A percentile compares a stretch with the other conserved stretches of the same genome.
These are phyloP conservation scores for Mollisiaceae sp. DNA, from an alignment of 2,329 filamentous ascomycete genomes.

Conservation along the genomic window DNA sequence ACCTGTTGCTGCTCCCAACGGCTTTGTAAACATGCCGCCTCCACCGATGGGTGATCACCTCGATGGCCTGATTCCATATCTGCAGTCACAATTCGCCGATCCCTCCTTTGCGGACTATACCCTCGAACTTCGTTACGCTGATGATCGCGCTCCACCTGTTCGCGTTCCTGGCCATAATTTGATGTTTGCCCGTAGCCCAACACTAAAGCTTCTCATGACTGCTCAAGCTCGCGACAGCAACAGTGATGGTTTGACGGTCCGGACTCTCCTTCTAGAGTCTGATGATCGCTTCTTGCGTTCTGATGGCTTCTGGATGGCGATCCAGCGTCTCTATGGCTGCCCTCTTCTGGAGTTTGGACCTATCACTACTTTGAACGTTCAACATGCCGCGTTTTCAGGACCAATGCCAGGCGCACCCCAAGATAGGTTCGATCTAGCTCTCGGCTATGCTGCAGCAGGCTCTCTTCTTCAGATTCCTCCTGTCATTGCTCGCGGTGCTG, in stretches of 20 bases:
- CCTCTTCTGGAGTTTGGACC: conserved; percentile 50
- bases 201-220: conserved; percentile 44
- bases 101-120: conserved; percentile 51
- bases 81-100: conserved; percentile 48
- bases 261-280: conserved; percentile 53
- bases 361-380: conserved; percentile 11
- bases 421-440: conserved; percentile 58
- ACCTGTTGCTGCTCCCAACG: conserved; percentile 23
- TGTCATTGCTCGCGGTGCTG: conserved; percentile 62
- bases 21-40: conserved; percentile 31
- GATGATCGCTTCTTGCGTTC: conserved; percentile 59
- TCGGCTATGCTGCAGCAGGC: conserved; percentile 70
- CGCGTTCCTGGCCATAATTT: conserved; percentile 60
- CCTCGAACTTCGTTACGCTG: conserved; percentile 52
- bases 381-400: not conserved
- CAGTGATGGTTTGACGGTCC: conserved; percentile 39
- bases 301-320: conserved; percentile 60
- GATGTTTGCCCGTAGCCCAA: conserved; percentile 58
- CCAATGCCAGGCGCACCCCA: conserved; percentile 40
- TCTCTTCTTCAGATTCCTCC: conserved; percentile 60
- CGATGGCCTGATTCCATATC: conserved; percentile 48
- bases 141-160: conserved; percentile 48
- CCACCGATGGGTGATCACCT: conserved; percentile 31
- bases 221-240: conserved; percentile 38
- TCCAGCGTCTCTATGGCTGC: conserved; percentile 63